phyloP scores from a whole-genome alignment of 495 filamentous ascomycete species.

The Thozetella sp. region DNA sequence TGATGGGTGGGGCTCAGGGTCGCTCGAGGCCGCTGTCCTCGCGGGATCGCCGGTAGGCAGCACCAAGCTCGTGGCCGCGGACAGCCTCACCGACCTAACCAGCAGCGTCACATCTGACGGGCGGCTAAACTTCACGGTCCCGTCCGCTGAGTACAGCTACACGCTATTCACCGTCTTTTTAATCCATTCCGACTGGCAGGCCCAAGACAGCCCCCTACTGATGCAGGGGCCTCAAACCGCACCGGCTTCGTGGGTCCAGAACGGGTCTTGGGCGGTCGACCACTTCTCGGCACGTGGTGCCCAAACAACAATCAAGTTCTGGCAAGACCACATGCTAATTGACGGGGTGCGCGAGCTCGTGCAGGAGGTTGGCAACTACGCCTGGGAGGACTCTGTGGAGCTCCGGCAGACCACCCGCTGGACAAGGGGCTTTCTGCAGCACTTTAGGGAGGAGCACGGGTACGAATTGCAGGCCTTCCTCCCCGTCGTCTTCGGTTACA shows the following conservation, averaged over 20 bases:
- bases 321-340: constrained; percentile 24
- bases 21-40: constrained; percentile 12
- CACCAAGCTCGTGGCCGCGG: constrained; percentile 4
- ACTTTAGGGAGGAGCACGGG: background rate
- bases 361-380: constrained; percentile 29
- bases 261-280: constrained; percentile 31
- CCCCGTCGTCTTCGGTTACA: constrained; percentile 18
- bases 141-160: constrained; percentile 5
- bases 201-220: constrained; percentile 7
- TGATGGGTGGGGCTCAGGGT: constrained; percentile 18
- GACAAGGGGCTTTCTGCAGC: constrained; percentile 1
- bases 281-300: constrained; percentile 32
- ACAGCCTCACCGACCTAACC: constrained; percentile 6
- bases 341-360: constrained; percentile 23
- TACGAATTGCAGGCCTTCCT: constrained; percentile 17
- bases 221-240: background rate
- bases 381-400: constrained; percentile 28
- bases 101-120: constrained; percentile 15
- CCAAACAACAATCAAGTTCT: constrained; percentile 23
- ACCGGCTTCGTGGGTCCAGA: constrained; percentile 15
- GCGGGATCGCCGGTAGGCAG: constrained; percentile 5
- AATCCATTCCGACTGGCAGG: background rate
- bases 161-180: background rate
- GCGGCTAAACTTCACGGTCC: constrained; percentile 9
- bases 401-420: constrained; percentile 7